Evolutionary conservation across 2,329 filamentous ascomycete species (phyloP).

Genomic region (Aspergillus spinulosporus): DNA sequence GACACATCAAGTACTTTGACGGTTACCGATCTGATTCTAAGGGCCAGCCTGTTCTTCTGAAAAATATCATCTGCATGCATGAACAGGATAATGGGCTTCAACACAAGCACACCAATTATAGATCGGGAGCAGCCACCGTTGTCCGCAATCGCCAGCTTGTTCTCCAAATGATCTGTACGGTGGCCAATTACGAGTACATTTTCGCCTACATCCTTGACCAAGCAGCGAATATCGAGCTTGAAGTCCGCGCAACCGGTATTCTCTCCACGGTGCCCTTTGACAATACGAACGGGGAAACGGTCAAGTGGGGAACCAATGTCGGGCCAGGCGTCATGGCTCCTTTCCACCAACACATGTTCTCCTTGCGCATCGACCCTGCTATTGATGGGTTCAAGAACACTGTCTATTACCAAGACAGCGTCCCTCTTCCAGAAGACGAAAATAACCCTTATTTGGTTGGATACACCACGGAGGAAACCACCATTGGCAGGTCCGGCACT

Average conservation of each 20-base stretch:
- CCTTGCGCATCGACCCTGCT: slow-evolving; percentile 63
- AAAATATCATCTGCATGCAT: slow-evolving; percentile 69
- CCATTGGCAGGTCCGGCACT: slow-evolving; percentile 49
- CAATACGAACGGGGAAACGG: slow-evolving; percentile 57
- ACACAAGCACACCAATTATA: slow-evolving; percentile 72
- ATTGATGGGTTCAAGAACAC: slow-evolving; percentile 59
- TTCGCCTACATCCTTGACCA: slow-evolving; percentile 72
- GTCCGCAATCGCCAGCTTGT: slow-evolving; percentile 66
- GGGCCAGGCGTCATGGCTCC: slow-evolving; percentile 68
- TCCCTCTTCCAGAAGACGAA: slow-evolving; percentile 59
- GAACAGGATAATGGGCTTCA: slow-evolving; percentile 69
- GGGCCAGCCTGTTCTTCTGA: slow-evolving; percentile 59
- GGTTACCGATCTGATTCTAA: slow-evolving; percentile 60
- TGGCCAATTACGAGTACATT: slow-evolving; percentile 73
- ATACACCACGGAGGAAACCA: slow-evolving; percentile 52
- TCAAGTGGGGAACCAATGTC: slow-evolving; percentile 68
- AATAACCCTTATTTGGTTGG: slow-evolving; percentile 54
- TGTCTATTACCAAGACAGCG: slow-evolving; percentile 59
- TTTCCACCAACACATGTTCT: slow-evolving; percentile 78
- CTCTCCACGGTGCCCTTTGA: slow-evolving; percentile 68
- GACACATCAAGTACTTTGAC: slow-evolving; percentile 67
- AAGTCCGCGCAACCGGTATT: slow-evolving; percentile 70
- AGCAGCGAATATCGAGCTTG: slow-evolving; percentile 65
- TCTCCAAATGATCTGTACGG: slow-evolving; percentile 69
- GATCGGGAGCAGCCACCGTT: slow-evolving; percentile 63